Evolutionary conservation across 2,329 filamentous ascomycete species (phyloP), one percentile per base, ranked within the genome.

Genomic region (Juglanconis juglandina): DNA sequence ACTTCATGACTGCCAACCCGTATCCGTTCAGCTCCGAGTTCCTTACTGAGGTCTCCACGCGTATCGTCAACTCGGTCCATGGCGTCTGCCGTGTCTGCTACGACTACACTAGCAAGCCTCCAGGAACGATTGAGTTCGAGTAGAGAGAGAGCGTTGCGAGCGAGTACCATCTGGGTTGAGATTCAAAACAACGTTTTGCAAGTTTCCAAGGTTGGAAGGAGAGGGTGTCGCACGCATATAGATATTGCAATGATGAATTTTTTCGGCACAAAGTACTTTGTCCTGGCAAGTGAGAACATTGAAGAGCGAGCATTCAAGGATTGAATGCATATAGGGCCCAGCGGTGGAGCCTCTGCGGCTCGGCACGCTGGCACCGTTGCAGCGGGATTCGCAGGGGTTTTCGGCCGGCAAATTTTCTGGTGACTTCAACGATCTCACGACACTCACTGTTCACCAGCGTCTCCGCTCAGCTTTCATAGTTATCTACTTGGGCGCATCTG

Each of bases 1-100:
- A 91, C 66, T 90, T 91, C 73, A 93, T 93, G 90, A 90, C 83
- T 2, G 89, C 88, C 32, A 83, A 90, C 70, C 82, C 84, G 63
- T 92, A 83, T 73, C 79, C 84, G 56, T 91, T 91, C 68, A 55
- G 41, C 32, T 13, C 52, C 30, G 55, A 54, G 55, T 55, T 59
- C 33, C 35, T 59, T 39, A 84, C 85, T 73, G 77, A 77, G 61
- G 86, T 92, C 37, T 82, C 81, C 50, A 83, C 79, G 13, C 79
- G 87, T 62, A 93, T 93, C 68, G 84, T 90, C 61, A 94, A 92
- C 68, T 86, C 91, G 74, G 88, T 92, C 1, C 79, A 88, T 48
- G 89, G 89, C 10, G 84, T 93, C 17, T 85, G 84, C 66, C 79
- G 89, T 42, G 90, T 93, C 42, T 78, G 85, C 13, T 92, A 91